Percentiles rank a stretch among this genome's conserved stretches.
Conservation (phyloP, 148 eudicot genomes). For the Chenopodium berlandieri region DNA sequence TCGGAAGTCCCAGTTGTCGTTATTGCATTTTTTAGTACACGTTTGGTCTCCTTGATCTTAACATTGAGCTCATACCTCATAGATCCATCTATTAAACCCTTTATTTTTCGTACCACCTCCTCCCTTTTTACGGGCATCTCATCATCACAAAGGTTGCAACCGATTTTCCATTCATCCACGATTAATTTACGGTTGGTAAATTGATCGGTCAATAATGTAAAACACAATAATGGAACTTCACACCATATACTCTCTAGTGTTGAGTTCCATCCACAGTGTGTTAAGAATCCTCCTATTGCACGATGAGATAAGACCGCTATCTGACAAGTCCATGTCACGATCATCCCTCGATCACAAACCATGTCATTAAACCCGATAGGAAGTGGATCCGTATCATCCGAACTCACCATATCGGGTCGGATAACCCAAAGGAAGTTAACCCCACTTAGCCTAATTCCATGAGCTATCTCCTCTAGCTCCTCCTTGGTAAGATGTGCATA, state of each 20-base stretch:
- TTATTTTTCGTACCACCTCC: conserved; percentile 17
- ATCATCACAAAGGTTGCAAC: conserved; percentile 20
- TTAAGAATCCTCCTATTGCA: conserved; percentile 30
- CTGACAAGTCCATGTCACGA: conserved; percentile 28
- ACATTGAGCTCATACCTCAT: conserved; percentile 5
- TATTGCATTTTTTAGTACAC: conserved; percentile 9
- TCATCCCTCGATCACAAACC: conserved; percentile 25
- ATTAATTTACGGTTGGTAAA: conserved; percentile 29
- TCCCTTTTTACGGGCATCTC: conserved; percentile 14
- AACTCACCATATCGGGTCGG: conserved; percentile 37
- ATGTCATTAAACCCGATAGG: conserved; percentile 24
- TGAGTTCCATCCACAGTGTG: conserved; percentile 39
- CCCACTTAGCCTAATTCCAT: conserved; percentile 49
- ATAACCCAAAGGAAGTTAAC: conserved; percentile 64
- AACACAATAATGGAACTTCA: conserved; percentile 24
- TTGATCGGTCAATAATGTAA: conserved; percentile 30
- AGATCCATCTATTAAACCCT: conserved; percentile 1
- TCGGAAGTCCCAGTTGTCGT: conserved; percentile 14
- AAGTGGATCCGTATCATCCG: conserved; percentile 18
- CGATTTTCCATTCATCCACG: conserved; percentile 35
- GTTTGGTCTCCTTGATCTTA: conserved; percentile 15
- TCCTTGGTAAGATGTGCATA: conserved; percentile 46
- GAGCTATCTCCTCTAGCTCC: conserved; percentile 49
- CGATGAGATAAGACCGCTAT: conserved; percentile 18
- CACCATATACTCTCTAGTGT: conserved; percentile 28